phyloP scores from a whole-genome alignment of 768 basidiomycete species.

The Suillus americanus region DNA sequence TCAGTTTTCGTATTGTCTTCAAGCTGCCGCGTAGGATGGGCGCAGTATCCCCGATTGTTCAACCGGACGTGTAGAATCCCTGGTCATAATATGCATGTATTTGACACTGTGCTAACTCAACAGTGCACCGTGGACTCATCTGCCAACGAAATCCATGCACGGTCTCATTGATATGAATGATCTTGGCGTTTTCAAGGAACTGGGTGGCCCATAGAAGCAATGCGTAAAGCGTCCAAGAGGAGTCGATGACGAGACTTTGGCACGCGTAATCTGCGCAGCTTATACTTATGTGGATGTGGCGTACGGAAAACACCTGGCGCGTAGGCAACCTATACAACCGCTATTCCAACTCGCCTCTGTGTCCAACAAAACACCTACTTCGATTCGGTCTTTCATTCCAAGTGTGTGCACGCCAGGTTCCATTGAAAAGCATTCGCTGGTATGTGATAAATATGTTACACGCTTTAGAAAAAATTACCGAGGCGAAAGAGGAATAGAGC shows the following conservation, averaged over 20 bases:
- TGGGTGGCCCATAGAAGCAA: background rate
- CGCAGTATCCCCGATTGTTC: conserved; percentile 32
- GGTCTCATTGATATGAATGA: background rate
- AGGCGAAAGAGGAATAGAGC: background rate
- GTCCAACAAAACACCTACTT: background rate
- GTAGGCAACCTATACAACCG: background rate
- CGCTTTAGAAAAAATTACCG: background rate
- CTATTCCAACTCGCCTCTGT: background rate
- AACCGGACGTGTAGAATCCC: conserved; percentile 19
- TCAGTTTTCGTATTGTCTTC: too few relatives aligned
- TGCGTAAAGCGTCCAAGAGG: background rate
- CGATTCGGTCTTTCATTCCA: background rate
- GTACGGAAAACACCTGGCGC: background rate
- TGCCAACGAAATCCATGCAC: conserved; percentile 2
- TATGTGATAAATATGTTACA: background rate
- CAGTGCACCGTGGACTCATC: conserved; percentile 41
- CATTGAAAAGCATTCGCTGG: background rate
- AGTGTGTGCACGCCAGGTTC: background rate
- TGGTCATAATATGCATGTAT: conserved; percentile 11
- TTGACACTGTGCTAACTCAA: conserved; percentile 27
- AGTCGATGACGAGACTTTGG: background rate
- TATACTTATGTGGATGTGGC: background rate
- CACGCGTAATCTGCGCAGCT: background rate
- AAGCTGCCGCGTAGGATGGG: conserved; percentile 41
- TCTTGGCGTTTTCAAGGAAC: background rate